Evolutionary conservation across 1,139 yeast species (phyloP).

Genomic region (Suhomyces coccinellae): DNA sequence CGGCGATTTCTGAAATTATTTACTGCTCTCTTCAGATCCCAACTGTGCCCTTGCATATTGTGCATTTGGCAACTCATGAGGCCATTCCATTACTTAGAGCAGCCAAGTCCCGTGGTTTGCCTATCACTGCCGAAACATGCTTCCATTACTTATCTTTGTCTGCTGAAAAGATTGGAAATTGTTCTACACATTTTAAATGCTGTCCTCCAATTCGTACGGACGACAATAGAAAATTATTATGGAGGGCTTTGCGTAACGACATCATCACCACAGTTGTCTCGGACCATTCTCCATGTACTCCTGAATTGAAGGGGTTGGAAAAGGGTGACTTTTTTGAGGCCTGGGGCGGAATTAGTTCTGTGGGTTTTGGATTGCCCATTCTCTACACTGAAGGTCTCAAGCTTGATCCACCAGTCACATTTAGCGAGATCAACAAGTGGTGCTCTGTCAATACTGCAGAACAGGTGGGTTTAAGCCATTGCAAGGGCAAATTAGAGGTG

Average conservation of each 20-base stretch:
- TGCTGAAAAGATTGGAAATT: constrained; percentile 74
- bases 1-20: constrained; percentile 74
- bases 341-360: constrained; percentile 97
- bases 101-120: constrained; percentile 61
- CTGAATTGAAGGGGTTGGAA: constrained; percentile 77
- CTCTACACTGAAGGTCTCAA: constrained; percentile 72
- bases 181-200: constrained; percentile 84
- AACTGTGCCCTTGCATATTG: constrained; percentile 77
- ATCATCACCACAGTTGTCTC: constrained; percentile 85
- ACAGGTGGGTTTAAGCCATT: constrained; percentile 75
- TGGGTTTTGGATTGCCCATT: constrained; percentile 85
- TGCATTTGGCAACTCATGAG: constrained; percentile 82
- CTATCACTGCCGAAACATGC: constrained; percentile 85
- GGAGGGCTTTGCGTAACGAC: constrained; percentile 71
- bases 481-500: constrained; percentile 66
- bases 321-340: constrained; percentile 88
- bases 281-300: constrained; percentile 96
- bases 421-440: constrained; percentile 72
- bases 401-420: constrained; percentile 51
- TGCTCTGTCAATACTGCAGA: constrained; percentile 80
- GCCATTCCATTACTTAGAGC: constrained; percentile 70
- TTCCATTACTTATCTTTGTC: constrained; percentile 82
- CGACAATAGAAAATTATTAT: constrained; percentile 64
- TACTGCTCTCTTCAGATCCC: constrained; percentile 60
- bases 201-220: constrained; percentile 91